Percentiles rank a stretch among this genome's conserved stretches.
Conservation (phyloP, 208 protist species). For the Crithidia expoeki region DNA sequence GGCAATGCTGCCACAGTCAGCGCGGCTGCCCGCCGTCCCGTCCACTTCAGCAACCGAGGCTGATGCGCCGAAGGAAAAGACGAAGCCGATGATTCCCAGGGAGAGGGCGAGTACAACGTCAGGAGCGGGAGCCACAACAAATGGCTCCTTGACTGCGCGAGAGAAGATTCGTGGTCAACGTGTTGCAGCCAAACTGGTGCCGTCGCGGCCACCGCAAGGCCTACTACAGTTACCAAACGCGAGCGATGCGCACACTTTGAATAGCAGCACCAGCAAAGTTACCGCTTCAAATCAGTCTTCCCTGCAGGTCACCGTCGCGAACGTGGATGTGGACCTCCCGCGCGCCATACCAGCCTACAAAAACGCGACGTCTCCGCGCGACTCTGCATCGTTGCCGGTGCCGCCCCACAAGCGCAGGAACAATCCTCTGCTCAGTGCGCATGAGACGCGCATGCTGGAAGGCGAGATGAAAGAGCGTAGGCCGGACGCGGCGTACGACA, state of each 20-base stretch:
- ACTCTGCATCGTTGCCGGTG: background rate
- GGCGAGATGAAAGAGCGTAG: background rate
- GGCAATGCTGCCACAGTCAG: background rate
- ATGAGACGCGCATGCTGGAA: background rate
- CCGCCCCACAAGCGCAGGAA: background rate
- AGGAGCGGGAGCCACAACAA: background rate
- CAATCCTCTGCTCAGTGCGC: background rate
- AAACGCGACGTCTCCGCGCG: background rate
- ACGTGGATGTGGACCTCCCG: background rate
- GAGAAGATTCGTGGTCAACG: background rate
- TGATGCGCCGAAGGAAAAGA: background rate
- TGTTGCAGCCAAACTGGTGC: slow-evolving; percentile 2
- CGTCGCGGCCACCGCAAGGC: background rate
- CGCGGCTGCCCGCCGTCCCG: background rate
- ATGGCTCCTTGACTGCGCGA: background rate
- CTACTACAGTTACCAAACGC: background rate
- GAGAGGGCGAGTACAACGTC: background rate
- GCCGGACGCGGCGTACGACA: background rate
- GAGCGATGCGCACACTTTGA: background rate
- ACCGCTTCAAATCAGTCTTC: background rate
- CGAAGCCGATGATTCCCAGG: background rate
- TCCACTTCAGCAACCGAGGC: background rate
- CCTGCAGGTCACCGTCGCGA: background rate
- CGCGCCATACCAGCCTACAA: background rate
- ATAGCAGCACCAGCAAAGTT: background rate